A percentile compares a stretch with the other conserved stretches of the same genome.
phyloP scores from a whole-genome alignment of 2,329 filamentous ascomycete species.

The Scedosporium boydii region DNA sequence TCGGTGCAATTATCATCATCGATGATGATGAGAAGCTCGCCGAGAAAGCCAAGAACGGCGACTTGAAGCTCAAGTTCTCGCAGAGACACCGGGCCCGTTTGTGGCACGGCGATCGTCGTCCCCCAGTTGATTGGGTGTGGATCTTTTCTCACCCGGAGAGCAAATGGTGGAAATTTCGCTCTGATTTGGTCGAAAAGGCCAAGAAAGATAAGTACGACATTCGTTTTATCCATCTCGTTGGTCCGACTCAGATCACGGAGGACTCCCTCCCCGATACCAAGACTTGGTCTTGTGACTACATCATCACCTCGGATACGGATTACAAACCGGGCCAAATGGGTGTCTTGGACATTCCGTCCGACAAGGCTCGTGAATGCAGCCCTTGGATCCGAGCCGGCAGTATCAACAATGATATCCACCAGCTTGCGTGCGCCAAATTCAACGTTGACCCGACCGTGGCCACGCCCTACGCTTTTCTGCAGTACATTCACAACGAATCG shows the following conservation, averaged over 20 bases:
- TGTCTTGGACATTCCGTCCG: not conserved
- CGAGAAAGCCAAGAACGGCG: constrained; percentile 9
- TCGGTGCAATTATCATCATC: constrained; percentile 21
- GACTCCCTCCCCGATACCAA: constrained; percentile 5
- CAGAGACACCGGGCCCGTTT: constrained; percentile 15
- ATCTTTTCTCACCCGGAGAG: constrained; percentile 13
- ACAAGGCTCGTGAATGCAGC: not conserved
- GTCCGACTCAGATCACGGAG: constrained; percentile 15
- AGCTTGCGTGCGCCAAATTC: too few relatives aligned
- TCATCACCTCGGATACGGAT: not conserved
- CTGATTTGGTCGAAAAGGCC: constrained; percentile 6
- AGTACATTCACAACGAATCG: too few relatives aligned
- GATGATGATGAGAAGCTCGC: constrained; percentile 14
- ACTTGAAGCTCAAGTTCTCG: constrained; percentile 10
- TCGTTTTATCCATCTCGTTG: constrained; percentile 15
- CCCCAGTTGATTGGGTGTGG: constrained; percentile 16
- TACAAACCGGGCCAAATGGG: not conserved
- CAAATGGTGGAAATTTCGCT: constrained; percentile 11
- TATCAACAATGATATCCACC: too few relatives aligned
- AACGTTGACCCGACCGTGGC: too few relatives aligned
- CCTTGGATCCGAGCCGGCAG: too few relatives aligned
- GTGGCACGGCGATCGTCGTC: constrained; percentile 13
- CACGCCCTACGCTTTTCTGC: too few relatives aligned
- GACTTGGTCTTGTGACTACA: not conserved
- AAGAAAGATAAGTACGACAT: constrained; percentile 10